Evolutionary conservation across 441 rosid species (phyloP).

Genomic region (Syzygium malaccense): DNA sequence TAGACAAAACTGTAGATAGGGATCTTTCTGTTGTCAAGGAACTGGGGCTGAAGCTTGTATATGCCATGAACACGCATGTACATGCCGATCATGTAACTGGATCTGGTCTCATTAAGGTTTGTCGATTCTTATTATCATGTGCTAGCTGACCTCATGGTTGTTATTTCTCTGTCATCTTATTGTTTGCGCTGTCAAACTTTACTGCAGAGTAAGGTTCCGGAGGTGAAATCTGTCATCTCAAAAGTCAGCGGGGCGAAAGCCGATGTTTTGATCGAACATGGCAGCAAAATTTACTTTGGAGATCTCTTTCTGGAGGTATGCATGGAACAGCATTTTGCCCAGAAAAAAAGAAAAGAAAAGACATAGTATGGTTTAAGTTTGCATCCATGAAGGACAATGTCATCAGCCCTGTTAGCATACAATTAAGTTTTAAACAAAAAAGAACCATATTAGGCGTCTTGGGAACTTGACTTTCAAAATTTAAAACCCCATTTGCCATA

Average conservation of each 20-base stretch:
- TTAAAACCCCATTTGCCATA: background rate
- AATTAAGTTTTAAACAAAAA: background rate
- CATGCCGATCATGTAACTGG: slow-evolving; percentile 99
- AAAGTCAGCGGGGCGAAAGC: slow-evolving; percentile 83
- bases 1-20: slow-evolving; percentile 82
- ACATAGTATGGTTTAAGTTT: background rate
- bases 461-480: background rate
- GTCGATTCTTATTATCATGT: background rate
- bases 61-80: slow-evolving; percentile 90
- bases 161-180: background rate
- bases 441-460: background rate
- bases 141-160: background rate
- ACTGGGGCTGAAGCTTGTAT: slow-evolving; percentile 65
- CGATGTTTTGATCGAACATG: slow-evolving; percentile 54
- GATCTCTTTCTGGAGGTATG: slow-evolving; percentile 63
- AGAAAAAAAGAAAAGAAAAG: background rate
- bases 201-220: slow-evolving; percentile 49
- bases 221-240: slow-evolving; percentile 71
- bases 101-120: slow-evolving; percentile 81
- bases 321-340: background rate
- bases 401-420: background rate
- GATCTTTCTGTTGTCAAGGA: slow-evolving; percentile 63
- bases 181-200: background rate
- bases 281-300: slow-evolving; percentile 66
- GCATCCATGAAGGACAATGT: background rate